These are phyloP conservation scores for Dysphania ambrosioides DNA, from an alignment of 148 eudicot species.

Conservation along the genomic window DNA sequence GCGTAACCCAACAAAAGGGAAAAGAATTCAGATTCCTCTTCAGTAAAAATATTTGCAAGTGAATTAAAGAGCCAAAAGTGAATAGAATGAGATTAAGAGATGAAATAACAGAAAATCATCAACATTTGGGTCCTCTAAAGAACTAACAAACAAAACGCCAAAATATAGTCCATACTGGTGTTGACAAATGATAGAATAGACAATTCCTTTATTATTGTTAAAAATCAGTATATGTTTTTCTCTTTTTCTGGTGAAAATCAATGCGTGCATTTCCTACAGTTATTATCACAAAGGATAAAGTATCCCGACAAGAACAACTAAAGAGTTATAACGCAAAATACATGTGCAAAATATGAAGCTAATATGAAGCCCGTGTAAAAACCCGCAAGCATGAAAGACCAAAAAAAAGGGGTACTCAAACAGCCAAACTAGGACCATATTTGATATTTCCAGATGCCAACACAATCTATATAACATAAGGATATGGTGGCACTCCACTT, in stretches of 20 bases:
- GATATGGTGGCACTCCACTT: neutral
- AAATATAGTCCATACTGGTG: neutral
- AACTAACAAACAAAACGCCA: neutral
- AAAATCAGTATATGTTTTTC: neutral
- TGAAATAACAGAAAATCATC: neutral
- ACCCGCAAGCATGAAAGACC: neutral
- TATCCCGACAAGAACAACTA: neutral
- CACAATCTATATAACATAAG: neutral
- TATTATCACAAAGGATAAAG: neutral
- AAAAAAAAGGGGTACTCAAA: neutral
- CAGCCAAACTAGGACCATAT: neutral
- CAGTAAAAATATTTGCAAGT: neutral
- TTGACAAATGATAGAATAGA: neutral
- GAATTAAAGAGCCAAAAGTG: neutral
- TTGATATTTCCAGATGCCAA: constrained; percentile 2
- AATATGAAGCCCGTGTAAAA: neutral
- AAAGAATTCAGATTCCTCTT: neutral
- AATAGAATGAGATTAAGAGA: neutral
- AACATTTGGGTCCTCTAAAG: neutral
- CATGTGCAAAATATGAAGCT: neutral
- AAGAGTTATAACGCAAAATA: neutral
- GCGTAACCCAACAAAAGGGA: neutral
- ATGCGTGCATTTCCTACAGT: neutral
- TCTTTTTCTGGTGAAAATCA: neutral
- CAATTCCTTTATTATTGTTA: neutral